Evolutionary conservation across 257 asterid species (phyloP).

Genomic region (Rubia yunnanensis): DNA sequence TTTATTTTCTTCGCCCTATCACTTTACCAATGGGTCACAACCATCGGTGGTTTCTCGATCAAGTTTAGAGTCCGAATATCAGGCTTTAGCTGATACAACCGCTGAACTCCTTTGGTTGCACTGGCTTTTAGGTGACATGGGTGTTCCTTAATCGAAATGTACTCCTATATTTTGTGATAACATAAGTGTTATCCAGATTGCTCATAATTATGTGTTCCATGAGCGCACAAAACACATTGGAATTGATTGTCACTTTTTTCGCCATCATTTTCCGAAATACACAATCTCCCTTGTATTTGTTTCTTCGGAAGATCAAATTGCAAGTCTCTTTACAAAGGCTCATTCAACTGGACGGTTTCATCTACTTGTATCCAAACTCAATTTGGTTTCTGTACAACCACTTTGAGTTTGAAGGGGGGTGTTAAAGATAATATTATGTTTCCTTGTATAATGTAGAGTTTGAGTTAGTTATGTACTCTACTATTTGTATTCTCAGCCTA

Average conservation of each 20-base stretch:
- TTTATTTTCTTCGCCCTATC: too few relatives aligned
- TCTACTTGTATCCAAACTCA: not conserved
- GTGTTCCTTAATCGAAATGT: not conserved
- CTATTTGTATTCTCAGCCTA: too few relatives aligned
- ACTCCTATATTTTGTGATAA: not conserved
- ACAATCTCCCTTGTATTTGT: not conserved
- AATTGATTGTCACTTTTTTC: not conserved
- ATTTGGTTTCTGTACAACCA: not conserved
- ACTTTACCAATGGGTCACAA: too few relatives aligned
- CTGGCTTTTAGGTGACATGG: not conserved
- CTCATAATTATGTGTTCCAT: conserved; percentile 1
- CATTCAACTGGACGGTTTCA: not conserved
- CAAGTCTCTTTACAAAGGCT: not conserved
- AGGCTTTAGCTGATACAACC: not conserved
- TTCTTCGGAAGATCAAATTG: not conserved
- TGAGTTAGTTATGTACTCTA: too few relatives aligned
- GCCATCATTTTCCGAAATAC: not conserved
- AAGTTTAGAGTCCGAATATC: not conserved
- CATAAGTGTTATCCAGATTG: not conserved
- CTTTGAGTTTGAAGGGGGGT: conserved; percentile 5
- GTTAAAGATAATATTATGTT: not conserved
- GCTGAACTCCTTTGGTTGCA: not conserved
- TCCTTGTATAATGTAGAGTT: too few relatives aligned
- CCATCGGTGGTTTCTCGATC: not conserved
- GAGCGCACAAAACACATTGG: not conserved